Percentiles rank a stretch among this genome's conserved stretches.
phyloP scores from a whole-genome alignment of 768 basidiomycete species.

The Agaricus subrufescens region DNA sequence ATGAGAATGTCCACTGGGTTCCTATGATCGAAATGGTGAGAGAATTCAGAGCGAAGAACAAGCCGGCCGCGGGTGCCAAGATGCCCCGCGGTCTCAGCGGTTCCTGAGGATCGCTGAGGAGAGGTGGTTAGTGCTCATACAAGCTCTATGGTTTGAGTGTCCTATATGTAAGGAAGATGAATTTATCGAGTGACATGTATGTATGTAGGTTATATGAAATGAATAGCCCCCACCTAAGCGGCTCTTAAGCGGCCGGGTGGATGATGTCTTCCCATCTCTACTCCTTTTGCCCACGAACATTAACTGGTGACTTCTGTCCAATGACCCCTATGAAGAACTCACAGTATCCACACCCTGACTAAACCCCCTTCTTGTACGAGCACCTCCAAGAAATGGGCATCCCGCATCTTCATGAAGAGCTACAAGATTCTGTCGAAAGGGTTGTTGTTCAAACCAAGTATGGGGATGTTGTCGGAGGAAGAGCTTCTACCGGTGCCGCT shows the following conservation, averaged over 20 bases:
- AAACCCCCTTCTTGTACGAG: not conserved
- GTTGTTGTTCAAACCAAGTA: slow-evolving; percentile 50
- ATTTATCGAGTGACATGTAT: not conserved
- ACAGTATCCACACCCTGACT: not conserved
- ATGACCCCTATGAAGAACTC: not conserved
- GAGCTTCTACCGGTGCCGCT: slow-evolving; percentile 54
- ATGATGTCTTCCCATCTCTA: not conserved
- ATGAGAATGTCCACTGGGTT: slow-evolving; percentile 67
- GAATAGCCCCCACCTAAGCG: not conserved
- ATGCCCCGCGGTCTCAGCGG: slow-evolving; percentile 48
- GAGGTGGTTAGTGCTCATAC: no score
- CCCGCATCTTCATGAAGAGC: slow-evolving; percentile 55
- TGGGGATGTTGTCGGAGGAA: slow-evolving; percentile 54
- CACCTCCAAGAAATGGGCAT: not conserved
- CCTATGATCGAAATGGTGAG: slow-evolving; percentile 64
- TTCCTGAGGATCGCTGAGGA: not conserved
- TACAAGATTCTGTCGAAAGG: slow-evolving; percentile 32
- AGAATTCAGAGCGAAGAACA: slow-evolving; percentile 52
- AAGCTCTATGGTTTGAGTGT: not conserved
- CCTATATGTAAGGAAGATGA: not conserved
- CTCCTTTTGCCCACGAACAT: not conserved
- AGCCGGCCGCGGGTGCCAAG: slow-evolving; percentile 41
- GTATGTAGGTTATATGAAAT: not conserved
- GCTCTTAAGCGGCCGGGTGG: not conserved
- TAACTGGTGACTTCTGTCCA: not conserved